Evolutionary conservation across 164 flowering plant species (phyloP).

Genomic region (Tinospora cordifolia): DNA sequence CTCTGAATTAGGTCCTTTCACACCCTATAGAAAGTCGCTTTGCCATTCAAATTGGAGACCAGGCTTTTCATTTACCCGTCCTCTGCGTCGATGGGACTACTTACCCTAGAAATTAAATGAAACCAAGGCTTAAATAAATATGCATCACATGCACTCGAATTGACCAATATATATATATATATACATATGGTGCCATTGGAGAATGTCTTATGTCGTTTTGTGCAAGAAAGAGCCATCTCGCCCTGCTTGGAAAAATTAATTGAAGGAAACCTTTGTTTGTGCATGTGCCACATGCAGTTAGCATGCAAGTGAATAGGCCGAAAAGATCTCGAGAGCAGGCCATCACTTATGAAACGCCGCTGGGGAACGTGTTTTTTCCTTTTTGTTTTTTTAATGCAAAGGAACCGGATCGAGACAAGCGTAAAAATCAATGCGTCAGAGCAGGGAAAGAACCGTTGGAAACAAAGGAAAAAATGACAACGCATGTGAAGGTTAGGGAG

Average conservation of each 20-base stretch:
- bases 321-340: background rate
- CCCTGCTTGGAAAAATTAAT: background rate
- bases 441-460: background rate
- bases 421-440: background rate
- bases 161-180: too few relatives aligned
- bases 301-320: background rate
- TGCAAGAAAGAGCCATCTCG: too few relatives aligned
- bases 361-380: too few relatives aligned
- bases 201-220: too few relatives aligned
- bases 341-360: background rate
- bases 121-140: too few relatives aligned
- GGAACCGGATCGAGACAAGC: background rate
- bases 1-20: too few relatives aligned
- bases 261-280: background rate
- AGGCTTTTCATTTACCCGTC: background rate
- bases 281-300: background rate
- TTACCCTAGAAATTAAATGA: too few relatives aligned
- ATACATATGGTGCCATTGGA: too few relatives aligned
- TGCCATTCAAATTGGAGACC: too few relatives aligned
- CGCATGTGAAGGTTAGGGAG: background rate
- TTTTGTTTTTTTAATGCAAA: background rate
- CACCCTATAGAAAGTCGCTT: too few relatives aligned
- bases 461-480: background rate
- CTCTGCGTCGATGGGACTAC: background rate
- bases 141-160: too few relatives aligned